A percentile compares a stretch with the other conserved stretches of the same genome.
These are phyloP conservation scores for Pyrenophora tritici-repentis DNA, from an alignment of 2,329 filamentous ascomycete genomes.

Conservation along the genomic window DNA sequence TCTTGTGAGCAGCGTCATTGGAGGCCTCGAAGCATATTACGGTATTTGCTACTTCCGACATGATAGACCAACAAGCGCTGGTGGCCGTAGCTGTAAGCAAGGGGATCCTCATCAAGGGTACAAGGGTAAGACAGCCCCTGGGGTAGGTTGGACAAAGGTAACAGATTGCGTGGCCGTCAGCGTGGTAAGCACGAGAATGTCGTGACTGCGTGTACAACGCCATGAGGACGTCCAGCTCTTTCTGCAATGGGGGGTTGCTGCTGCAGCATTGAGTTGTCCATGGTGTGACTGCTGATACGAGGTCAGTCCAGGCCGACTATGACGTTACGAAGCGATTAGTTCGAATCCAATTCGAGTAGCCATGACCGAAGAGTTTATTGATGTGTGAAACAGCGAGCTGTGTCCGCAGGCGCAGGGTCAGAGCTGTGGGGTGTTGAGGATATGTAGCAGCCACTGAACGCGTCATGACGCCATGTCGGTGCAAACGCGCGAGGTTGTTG, in stretches of 20 bases:
- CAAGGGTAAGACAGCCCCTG: slow-evolving; percentile 7
- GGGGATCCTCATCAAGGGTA: not conserved
- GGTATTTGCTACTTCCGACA: no score
- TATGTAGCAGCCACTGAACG: no score
- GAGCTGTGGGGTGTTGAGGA: not conserved
- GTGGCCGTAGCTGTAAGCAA: not conserved
- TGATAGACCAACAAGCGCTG: no score
- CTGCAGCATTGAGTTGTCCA: no score
- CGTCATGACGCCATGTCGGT: not conserved
- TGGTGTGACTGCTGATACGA: slow-evolving; percentile 3
- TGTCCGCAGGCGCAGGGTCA: not conserved
- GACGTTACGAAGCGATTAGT: not conserved
- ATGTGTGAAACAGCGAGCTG: slow-evolving; percentile 13
- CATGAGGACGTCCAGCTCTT: not conserved
- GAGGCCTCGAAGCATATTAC: no score
- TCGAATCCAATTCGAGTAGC: slow-evolving; percentile 1
- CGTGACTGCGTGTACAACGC: slow-evolving; percentile 9
- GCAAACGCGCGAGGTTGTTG: not conserved
- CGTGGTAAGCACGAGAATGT: slow-evolving; percentile 5
- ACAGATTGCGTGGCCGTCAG: not conserved
- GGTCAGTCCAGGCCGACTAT: not conserved
- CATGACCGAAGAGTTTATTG: slow-evolving; percentile 10
- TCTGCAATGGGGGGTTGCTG: not conserved
- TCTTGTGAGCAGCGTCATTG: no score
- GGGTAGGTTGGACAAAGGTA: not conserved